Evolutionary conservation across 2,329 filamentous ascomycete genomes (phyloP).

Genomic region (Canariomyces notabilis): DNA sequence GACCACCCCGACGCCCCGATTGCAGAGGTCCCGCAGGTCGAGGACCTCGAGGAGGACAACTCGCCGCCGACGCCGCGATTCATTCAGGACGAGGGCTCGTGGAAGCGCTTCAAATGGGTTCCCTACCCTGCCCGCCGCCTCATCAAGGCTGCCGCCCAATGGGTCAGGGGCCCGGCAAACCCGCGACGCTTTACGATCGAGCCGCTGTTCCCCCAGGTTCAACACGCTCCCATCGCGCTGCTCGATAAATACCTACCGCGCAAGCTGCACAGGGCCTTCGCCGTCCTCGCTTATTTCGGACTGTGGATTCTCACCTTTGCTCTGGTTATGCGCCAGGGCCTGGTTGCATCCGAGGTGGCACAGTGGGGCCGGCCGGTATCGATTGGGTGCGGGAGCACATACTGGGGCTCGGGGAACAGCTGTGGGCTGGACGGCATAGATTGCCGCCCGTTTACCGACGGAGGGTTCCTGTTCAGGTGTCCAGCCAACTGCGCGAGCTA

Average conservation of each 20-base stretch:
- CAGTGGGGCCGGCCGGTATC: slow-evolving; percentile 62
- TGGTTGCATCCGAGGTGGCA: slow-evolving; percentile 54
- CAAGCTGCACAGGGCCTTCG: slow-evolving; percentile 51
- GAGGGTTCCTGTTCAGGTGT: slow-evolving; percentile 68
- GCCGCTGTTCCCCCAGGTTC: slow-evolving; percentile 60
- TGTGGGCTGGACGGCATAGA: slow-evolving; percentile 71
- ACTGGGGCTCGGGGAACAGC: slow-evolving; percentile 65
- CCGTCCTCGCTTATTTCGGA: slow-evolving; percentile 56
- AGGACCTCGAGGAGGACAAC: slow-evolving; percentile 42
- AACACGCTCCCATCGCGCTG: slow-evolving; percentile 60
- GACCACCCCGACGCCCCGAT: slow-evolving; percentile 40
- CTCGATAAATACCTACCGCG: slow-evolving; percentile 59
- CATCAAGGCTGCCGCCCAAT: slow-evolving; percentile 38
- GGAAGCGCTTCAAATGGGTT: slow-evolving; percentile 53
- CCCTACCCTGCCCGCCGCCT: slow-evolving; percentile 51
- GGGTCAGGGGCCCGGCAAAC: slow-evolving; percentile 53
- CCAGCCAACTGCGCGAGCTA: slow-evolving; percentile 65
- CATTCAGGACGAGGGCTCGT: slow-evolving; percentile 49
- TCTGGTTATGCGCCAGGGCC: slow-evolving; percentile 61
- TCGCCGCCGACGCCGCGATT: slow-evolving; percentile 53
- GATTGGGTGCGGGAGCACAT: slow-evolving; percentile 63
- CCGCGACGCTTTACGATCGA: slow-evolving; percentile 48
- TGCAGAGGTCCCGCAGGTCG: slow-evolving; percentile 34
- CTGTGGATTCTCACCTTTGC: slow-evolving; percentile 67
- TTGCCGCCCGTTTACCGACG: slow-evolving; percentile 70